Conservation (phyloP, 768 basidiomycete species). For the Cyathus striatus region DNA sequence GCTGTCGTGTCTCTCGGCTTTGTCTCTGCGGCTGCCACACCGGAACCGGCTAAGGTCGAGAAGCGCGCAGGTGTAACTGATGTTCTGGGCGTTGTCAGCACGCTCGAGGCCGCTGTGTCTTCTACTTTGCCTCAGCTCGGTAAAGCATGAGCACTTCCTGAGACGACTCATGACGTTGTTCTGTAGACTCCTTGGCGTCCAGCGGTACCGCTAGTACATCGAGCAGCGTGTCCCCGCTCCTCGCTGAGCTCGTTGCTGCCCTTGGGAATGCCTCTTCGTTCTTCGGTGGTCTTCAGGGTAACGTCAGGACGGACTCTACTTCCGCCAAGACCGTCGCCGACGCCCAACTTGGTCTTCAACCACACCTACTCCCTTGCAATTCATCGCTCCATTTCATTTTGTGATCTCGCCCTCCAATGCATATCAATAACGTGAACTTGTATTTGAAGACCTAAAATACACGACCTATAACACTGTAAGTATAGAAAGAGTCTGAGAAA, state of each 20-base stretch:
- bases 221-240: background rate
- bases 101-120: background rate
- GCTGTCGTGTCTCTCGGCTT: background rate
- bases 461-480: no score
- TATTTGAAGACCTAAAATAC: no score
- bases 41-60: background rate
- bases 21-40: background rate
- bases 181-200: background rate
- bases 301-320: background rate
- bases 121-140: conserved; percentile 1
- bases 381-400: no score
- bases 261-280: background rate
- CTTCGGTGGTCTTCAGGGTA: conserved; percentile 5
- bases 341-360: no score
- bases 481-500: no score
- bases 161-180: no score
- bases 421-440: no score
- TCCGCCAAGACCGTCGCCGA: background rate
- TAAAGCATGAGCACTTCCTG: no score
- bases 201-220: background rate
- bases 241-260: background rate
- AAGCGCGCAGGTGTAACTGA: background rate
- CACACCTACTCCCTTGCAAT: no score
- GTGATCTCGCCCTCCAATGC: no score
- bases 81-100: background rate